Percentiles rank a stretch among this genome's conserved stretches.
phyloP scores from a whole-genome alignment of 2,329 filamentous ascomycete species.

The Xylariaceae sp. region DNA sequence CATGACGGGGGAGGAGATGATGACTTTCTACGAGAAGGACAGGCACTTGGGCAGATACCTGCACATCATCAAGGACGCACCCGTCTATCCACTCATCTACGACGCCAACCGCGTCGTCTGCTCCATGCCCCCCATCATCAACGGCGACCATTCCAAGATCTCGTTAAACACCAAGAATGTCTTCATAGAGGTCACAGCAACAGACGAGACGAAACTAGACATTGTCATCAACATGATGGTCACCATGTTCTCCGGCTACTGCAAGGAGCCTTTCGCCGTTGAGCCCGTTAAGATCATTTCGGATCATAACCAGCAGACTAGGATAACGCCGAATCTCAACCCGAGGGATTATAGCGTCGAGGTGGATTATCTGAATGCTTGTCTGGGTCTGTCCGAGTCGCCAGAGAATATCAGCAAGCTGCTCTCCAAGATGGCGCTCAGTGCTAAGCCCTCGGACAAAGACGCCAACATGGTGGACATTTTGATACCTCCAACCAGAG shows the following conservation, averaged over 20 bases:
- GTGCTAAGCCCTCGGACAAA: constrained; percentile 69
- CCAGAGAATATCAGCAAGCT: constrained; percentile 73
- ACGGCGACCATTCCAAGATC: constrained; percentile 96
- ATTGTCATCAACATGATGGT: constrained; percentile 95
- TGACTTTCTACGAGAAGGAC: constrained; percentile 94
- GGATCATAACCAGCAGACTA: constrained; percentile 79
- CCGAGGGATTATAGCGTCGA: constrained; percentile 76
- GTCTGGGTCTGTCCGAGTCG: constrained; percentile 76
- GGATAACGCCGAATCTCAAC: constrained; percentile 76
- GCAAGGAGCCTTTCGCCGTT: constrained; percentile 81
- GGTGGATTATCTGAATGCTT: constrained; percentile 89
- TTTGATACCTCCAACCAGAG: constrained; percentile 79
- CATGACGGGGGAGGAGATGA: constrained; percentile 84
- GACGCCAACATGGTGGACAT: constrained; percentile 73
- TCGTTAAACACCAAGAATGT: constrained; percentile 85
- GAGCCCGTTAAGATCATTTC: constrained; percentile 92
- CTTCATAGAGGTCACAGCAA: constrained; percentile 95
- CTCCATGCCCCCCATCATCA: constrained; percentile 96
- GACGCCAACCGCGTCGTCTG: constrained; percentile 84
- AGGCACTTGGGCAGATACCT: constrained; percentile 86
- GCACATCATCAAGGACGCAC: constrained; percentile 89
- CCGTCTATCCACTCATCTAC: constrained; percentile 93
- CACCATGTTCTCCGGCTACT: constrained; percentile 95
- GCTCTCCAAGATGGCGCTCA: constrained; percentile 83
- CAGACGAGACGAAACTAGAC: constrained; percentile 92